phyloP scores from a whole-genome alignment of 106 monocot genomes.

The Dactylorhiza incarnata region DNA sequence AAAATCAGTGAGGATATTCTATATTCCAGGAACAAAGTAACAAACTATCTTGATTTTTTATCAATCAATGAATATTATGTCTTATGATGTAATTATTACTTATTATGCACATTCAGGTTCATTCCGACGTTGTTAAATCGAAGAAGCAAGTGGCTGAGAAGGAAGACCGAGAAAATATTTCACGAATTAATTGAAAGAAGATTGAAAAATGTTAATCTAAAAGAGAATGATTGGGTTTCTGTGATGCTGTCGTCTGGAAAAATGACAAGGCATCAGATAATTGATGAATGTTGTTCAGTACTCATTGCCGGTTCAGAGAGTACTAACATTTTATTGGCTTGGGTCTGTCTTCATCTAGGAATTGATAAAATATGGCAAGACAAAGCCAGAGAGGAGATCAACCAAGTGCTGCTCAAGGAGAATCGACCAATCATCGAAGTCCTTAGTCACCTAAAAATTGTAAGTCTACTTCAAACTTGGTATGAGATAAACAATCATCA shows the following conservation, averaged over 20 bases:
- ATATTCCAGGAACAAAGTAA: slow-evolving; percentile 13
- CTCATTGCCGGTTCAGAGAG: slow-evolving; percentile 11
- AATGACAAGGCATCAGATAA: slow-evolving; percentile 2
- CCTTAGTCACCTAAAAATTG: neutral
- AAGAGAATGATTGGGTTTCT: slow-evolving; percentile 7
- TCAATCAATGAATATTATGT: neutral
- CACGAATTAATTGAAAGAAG: slow-evolving; percentile 7
- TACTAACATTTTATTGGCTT: neutral
- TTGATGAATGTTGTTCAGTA: slow-evolving; percentile 4
- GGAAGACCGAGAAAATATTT: slow-evolving; percentile 5
- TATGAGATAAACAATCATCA: no score
- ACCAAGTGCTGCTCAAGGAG: neutral
- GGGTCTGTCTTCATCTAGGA: neutral
- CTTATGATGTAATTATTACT: neutral
- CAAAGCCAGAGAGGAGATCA: neutral
- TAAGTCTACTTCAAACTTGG: neutral
- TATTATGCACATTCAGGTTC: slow-evolving; percentile 1
- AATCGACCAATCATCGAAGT: neutral
- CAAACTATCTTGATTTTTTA: neutral
- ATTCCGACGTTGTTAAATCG: slow-evolving; percentile 3
- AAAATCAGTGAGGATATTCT: slow-evolving; percentile 7
- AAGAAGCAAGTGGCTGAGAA: slow-evolving; percentile 14
- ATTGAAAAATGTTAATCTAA: neutral
- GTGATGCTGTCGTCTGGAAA: slow-evolving; percentile 9
- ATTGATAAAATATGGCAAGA: neutral